phyloP scores from a whole-genome alignment of 805 yeast species.

The Candida krabiensis region DNA sequence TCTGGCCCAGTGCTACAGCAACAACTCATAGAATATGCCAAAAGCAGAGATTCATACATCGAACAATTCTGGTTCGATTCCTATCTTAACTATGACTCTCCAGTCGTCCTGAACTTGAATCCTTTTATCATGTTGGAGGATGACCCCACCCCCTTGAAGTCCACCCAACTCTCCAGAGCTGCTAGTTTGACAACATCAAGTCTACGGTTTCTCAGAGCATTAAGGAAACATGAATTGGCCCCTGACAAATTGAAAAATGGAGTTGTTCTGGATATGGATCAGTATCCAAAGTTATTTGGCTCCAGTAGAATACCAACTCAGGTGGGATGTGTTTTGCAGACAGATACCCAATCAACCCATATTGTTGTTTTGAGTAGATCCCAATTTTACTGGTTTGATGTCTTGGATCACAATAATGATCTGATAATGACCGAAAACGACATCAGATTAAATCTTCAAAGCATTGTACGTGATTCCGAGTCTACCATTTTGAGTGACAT shows the following conservation, averaged over 20 bases:
- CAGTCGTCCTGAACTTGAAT: slow-evolving; percentile 87
- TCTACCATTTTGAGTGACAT: slow-evolving; percentile 53
- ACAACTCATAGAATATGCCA: slow-evolving; percentile 60
- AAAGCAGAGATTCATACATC: slow-evolving; percentile 72
- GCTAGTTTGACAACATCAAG: slow-evolving; percentile 76
- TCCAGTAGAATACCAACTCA: slow-evolving; percentile 83
- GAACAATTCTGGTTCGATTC: slow-evolving; percentile 96
- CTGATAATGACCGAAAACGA: slow-evolving; percentile 74
- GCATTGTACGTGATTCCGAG: slow-evolving; percentile 74
- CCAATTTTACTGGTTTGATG: slow-evolving; percentile 95
- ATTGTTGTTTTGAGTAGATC: slow-evolving; percentile 80
- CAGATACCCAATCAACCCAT: slow-evolving; percentile 74
- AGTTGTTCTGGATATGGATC: slow-evolving; percentile 82
- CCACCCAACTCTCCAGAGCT: slow-evolving; percentile 74
- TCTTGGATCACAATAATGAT: slow-evolving; percentile 69
- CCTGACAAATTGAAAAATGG: slow-evolving; percentile 67
- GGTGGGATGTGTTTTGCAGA: slow-evolving; percentile 82
- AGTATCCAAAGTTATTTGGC: slow-evolving; percentile 83
- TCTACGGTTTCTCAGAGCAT: slow-evolving; percentile 75
- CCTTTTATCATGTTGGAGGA: slow-evolving; percentile 90
- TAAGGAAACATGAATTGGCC: slow-evolving; percentile 70
- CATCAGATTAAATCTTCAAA: slow-evolving; percentile 68
- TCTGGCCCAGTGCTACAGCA: slow-evolving; percentile 61
- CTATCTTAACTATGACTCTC: slow-evolving; percentile 81
- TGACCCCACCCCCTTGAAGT: slow-evolving; percentile 74